Evolutionary conservation across 1,284 basidiomycete species (phyloP), one percentile per base, ranked within the genome.

Genomic region (Ceratobasidium sp.): DNA sequence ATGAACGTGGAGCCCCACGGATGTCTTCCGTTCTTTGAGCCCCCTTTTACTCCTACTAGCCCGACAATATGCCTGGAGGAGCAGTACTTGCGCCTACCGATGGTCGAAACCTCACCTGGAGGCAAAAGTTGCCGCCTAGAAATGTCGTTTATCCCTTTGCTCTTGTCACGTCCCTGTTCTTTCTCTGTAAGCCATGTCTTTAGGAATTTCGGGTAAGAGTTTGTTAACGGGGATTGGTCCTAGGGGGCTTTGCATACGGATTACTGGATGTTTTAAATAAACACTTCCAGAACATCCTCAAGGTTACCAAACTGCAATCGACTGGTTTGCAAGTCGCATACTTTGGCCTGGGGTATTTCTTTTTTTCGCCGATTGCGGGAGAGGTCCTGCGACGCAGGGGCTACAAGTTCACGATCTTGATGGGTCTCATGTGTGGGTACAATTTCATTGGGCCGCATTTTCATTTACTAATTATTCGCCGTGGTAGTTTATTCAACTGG

Each of bases 261-360:
- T 89, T 95, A 69, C 91, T 96, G 79, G 95, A 96, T 83, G 94
- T 95, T 44, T 87, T 95, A 76, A 94, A 94, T 84, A 89, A 92
- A 73, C 92, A 94, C 82, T 94, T 95, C 83, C 93, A 93, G 84
- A 83, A 81, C 13, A 89, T 93, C 9, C 91, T 94, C 79, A 86
- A 86, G 1, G 92, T 94, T 82, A 88, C 88, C 59, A 93, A 92
- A 80, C 88, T 92, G 22, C 90, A 95, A 82, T 95, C 92, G 61
- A 95, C 95, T 0, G 89, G 94, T 77, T 87, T 97, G 43, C 95
- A 97, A 82, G 88, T 94, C 8, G 93, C 93, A 3, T 96, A 96
- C 84, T 96, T 96, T 79, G 82, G 92, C 85, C 84, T 79, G 73
- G 92, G 92, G 83, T 90, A 91, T 82, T 88, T 93, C 78, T 87